Evolutionary conservation across 2,329 filamentous ascomycete species (phyloP).

Genomic region (Calonectria pauciramosa): DNA sequence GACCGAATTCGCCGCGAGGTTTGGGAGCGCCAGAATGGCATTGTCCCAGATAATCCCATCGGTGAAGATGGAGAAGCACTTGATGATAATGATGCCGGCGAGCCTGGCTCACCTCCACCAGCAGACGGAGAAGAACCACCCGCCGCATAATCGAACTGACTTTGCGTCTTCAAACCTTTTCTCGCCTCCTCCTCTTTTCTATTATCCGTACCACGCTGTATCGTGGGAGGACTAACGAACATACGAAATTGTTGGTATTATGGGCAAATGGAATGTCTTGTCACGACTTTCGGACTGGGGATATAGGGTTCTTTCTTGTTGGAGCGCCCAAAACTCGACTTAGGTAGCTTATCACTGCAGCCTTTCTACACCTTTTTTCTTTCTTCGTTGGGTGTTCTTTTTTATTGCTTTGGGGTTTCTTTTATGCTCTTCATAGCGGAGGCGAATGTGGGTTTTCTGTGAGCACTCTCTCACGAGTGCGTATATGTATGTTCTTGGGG

Average conservation of each 20-base stretch:
- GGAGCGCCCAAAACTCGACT: background rate
- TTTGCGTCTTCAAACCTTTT: background rate
- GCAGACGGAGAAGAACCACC: conserved; percentile 27
- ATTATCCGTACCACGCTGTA: background rate
- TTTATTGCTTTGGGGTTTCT: conserved; percentile 27
- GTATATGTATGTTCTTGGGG: background rate
- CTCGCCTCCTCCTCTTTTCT: background rate
- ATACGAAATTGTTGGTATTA: conserved; percentile 26
- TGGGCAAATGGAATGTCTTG: conserved; percentile 24
- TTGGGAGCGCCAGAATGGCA: conserved; percentile 76
- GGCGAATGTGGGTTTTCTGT: conserved; percentile 47
- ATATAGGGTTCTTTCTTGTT: conserved; percentile 19
- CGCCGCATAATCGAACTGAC: conserved; percentile 28
- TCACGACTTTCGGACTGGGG: conserved; percentile 23
- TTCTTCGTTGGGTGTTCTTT: conserved; percentile 28
- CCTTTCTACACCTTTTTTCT: conserved; percentile 19
- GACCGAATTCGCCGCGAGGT: conserved; percentile 87
- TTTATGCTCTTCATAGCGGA: conserved; percentile 49
- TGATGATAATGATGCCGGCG: conserved; percentile 36
- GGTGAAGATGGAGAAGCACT: conserved; percentile 52
- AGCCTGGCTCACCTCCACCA: conserved; percentile 22
- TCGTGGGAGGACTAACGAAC: conserved; percentile 14
- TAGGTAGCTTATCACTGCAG: conserved; percentile 14
- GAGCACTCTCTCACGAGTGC: background rate
- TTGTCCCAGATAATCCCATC: conserved; percentile 59